Percentiles rank a stretch among this genome's conserved stretches.
Evolutionary conservation across 148 eudicot genomes (phyloP).

Genomic region (Rhododendron vialii): DNA sequence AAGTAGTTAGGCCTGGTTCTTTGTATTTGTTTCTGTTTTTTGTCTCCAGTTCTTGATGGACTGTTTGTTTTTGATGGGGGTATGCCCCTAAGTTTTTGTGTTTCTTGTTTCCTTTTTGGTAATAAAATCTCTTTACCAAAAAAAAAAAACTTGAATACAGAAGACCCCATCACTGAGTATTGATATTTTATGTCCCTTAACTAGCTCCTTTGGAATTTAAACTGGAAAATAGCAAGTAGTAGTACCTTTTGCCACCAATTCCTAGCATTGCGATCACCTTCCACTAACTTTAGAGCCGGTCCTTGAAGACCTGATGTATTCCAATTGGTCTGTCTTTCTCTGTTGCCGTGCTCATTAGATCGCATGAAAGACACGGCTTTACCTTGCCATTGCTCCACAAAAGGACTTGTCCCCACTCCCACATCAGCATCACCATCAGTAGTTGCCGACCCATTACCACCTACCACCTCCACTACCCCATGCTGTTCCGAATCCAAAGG

Average conservation of each 20-base stretch:
- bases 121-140: no score
- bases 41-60: no score
- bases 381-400: slow-evolving; percentile 97
- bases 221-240: not conserved
- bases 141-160: not conserved
- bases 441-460: slow-evolving; percentile 38
- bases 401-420: slow-evolving; percentile 54
- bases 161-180: not conserved
- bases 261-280: slow-evolving; percentile 72
- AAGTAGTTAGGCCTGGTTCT: no score
- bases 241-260: slow-evolving; percentile 98
- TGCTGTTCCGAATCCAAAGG: slow-evolving; percentile 34
- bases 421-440: slow-evolving; percentile 21
- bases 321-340: slow-evolving; percentile 53
- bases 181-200: not conserved
- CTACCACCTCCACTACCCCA: slow-evolving; percentile 22
- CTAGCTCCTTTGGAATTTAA: not conserved
- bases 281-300: slow-evolving; percentile 67
- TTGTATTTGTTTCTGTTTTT: no score
- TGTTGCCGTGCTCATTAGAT: slow-evolving; percentile 69
- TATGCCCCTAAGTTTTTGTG: no score
- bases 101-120: no score
- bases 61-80: no score
- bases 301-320: slow-evolving; percentile 87
- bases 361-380: slow-evolving; percentile 64